Evolutionary conservation across 139 green algal species (phyloP).

Genomic region (Nannochloris sp.): DNA sequence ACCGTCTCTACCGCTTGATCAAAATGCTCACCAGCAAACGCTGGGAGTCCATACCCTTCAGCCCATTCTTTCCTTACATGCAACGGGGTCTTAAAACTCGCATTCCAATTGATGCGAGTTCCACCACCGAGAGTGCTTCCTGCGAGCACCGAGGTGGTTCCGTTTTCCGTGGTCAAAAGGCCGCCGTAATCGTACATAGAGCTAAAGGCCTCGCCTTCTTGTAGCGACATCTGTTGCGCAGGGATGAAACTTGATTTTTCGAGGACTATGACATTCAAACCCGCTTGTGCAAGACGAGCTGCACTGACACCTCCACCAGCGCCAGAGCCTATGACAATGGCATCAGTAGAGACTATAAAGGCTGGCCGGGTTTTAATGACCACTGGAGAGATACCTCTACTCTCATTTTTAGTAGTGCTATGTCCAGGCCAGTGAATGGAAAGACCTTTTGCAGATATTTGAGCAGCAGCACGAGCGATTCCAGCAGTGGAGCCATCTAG

Average conservation of each 20-base stretch:
- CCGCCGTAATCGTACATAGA: constrained; percentile 50
- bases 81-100: constrained; percentile 27
- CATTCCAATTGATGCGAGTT: constrained; percentile 67
- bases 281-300: constrained; percentile 34
- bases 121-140: constrained; percentile 59
- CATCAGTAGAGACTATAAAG: too few relatives aligned
- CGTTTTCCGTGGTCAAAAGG: constrained; percentile 35
- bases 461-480: too few relatives aligned
- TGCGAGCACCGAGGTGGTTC: constrained; percentile 43
- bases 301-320: constrained; percentile 46
- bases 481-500: too few relatives aligned
- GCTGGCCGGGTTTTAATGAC: too few relatives aligned
- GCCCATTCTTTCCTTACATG: constrained; percentile 41
- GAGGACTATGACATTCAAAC: constrained; percentile 52
- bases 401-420: too few relatives aligned
- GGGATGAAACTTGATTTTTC: constrained; percentile 51
- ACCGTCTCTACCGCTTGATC: constrained; percentile 29
- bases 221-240: constrained; percentile 16
- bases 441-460: too few relatives aligned
- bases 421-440: too few relatives aligned
- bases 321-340: constrained; percentile 53
- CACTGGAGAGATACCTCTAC: too few relatives aligned
- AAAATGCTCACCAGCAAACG: constrained; percentile 13
- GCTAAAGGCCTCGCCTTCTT: constrained; percentile 27
- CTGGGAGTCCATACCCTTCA: constrained; percentile 21